phyloP scores from a whole-genome alignment of 129 eudicot genomes.

The Artemisia argyi region DNA sequence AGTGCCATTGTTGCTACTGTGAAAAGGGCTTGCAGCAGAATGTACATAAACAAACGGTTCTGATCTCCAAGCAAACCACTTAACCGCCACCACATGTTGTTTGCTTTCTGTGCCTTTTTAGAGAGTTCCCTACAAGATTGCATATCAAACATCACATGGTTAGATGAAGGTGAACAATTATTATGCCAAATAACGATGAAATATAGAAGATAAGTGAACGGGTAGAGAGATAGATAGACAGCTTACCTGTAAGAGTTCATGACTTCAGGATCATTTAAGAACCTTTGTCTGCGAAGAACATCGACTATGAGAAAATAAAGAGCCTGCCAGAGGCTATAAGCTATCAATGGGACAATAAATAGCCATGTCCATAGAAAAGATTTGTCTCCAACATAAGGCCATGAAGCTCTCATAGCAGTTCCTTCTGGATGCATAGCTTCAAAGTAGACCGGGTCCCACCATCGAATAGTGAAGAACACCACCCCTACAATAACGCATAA shows the following conservation, averaged over 20 bases:
- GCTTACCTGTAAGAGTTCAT: slow-evolving; percentile 98
- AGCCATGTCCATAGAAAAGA: slow-evolving; percentile 89
- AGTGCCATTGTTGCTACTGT: slow-evolving; percentile 91
- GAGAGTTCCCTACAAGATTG: slow-evolving; percentile 73
- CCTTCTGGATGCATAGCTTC: slow-evolving; percentile 98
- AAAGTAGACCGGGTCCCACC: slow-evolving; percentile 94
- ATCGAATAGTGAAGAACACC: slow-evolving; percentile 93
- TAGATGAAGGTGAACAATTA: no score
- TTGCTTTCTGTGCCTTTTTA: slow-evolving; percentile 92
- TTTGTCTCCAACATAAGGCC: slow-evolving; percentile 85
- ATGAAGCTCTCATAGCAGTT: slow-evolving; percentile 67
- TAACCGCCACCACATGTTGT: slow-evolving; percentile 97
- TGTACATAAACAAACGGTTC: slow-evolving; percentile 85
- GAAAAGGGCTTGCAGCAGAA: slow-evolving; percentile 74
- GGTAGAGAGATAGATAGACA: background rate
- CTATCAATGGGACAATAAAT: slow-evolving; percentile 80
- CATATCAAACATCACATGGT: background rate
- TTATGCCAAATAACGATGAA: background rate
- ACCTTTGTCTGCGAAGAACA: slow-evolving; percentile 88
- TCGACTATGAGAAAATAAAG: slow-evolving; percentile 85
- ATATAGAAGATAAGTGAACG: background rate
- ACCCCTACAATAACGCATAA: slow-evolving; percentile 47
- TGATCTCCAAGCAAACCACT: slow-evolving; percentile 96
- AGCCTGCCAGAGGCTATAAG: slow-evolving; percentile 83
- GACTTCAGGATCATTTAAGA: slow-evolving; percentile 95